Conservation (phyloP, 1,139 yeast species). For the Candida sanyaensis region DNA sequence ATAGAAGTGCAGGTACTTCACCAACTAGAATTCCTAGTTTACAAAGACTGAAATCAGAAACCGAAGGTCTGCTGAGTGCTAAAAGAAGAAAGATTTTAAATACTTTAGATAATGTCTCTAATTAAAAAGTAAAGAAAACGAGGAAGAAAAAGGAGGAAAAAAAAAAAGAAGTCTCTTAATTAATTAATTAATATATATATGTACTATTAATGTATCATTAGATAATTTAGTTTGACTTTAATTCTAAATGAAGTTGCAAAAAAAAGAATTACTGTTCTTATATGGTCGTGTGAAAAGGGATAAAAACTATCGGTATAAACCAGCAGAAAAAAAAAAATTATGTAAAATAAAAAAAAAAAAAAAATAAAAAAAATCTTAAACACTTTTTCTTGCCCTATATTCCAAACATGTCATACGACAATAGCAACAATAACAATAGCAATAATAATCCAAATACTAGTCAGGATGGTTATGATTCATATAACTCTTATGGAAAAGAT, state of each 20-base stretch:
- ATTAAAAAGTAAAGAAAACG: background rate
- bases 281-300: background rate
- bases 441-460: constrained; percentile 2
- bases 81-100: constrained; percentile 11
- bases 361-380: background rate
- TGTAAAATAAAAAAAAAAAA: background rate
- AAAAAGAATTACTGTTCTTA: background rate
- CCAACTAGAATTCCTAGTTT: constrained; percentile 13
- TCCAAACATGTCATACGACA: constrained; percentile 2
- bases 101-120: constrained; percentile 6
- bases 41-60: constrained; percentile 8
- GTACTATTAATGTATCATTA: constrained; percentile 1
- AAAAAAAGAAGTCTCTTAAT: no score
- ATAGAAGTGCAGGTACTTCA: constrained; percentile 2
- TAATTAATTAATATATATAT: background rate
- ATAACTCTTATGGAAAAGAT: constrained; percentile 6
- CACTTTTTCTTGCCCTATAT: background rate
- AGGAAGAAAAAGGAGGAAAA: no score
- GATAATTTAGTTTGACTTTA: background rate
- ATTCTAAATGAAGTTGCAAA: background rate
- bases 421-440: constrained; percentile 1
- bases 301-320: background rate
- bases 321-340: background rate
- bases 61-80: background rate
- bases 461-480: constrained; percentile 7